A percentile compares a stretch with the other conserved stretches of the same genome.
Evolutionary conservation across 176 grass and related monocot genomes (phyloP).

Genomic region (Carex pumila): DNA sequence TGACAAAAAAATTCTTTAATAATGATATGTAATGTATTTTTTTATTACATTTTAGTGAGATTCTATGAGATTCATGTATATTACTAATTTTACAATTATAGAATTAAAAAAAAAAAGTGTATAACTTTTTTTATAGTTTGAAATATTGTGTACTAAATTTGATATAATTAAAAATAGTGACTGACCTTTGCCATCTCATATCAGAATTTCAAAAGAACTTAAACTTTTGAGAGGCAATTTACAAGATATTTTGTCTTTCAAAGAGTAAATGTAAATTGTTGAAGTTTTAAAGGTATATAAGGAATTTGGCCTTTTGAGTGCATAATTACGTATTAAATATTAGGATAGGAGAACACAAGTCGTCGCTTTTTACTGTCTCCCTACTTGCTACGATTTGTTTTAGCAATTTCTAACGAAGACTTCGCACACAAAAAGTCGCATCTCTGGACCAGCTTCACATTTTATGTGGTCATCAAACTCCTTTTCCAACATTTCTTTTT

Average conservation of each 20-base stretch:
- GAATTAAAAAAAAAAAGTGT: too few relatives aligned
- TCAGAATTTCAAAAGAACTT: background rate
- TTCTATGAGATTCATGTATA: too few relatives aligned
- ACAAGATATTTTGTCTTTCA: background rate
- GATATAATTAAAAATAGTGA: too few relatives aligned
- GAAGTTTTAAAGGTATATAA: background rate
- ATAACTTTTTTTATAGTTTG: too few relatives aligned
- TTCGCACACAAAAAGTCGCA: conserved; percentile 8
- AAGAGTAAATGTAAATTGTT: background rate
- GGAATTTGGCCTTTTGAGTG: background rate
- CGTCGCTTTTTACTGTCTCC: conserved; percentile 17
- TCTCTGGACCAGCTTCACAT: conserved; percentile 8
- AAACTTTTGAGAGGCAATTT: background rate
- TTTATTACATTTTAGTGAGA: background rate
- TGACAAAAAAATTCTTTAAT: background rate
- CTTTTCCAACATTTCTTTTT: background rate
- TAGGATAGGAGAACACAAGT: background rate
- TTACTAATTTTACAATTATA: too few relatives aligned
- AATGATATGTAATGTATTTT: background rate
- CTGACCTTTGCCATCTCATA: too few relatives aligned
- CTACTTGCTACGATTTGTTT: conserved; percentile 4
- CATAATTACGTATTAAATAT: background rate
- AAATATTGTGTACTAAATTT: too few relatives aligned
- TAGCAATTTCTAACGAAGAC: background rate
- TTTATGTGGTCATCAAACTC: background rate